Conservation (phyloP, 2,329 filamentous ascomycete genomes). For the Fusarium pseudoanthophilum region DNA sequence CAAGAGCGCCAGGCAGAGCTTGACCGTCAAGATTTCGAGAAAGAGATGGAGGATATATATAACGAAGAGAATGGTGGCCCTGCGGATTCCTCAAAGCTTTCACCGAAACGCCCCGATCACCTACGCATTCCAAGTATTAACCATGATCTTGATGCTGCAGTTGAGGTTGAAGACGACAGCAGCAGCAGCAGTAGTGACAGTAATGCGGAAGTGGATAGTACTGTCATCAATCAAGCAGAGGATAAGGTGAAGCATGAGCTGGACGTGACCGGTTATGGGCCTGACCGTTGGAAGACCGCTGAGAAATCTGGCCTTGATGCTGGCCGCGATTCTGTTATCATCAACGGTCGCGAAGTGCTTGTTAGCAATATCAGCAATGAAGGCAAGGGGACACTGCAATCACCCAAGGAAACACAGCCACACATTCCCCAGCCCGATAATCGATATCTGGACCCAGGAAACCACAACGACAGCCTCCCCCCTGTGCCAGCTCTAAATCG, state of each 20-base stretch:
- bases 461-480: slow-evolving; percentile 63
- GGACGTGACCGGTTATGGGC: slow-evolving; percentile 82
- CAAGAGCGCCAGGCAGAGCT: slow-evolving; percentile 77
- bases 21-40: slow-evolving; percentile 66
- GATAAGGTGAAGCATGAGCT: slow-evolving; percentile 71
- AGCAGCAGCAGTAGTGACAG: slow-evolving; percentile 4
- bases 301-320: slow-evolving; percentile 68
- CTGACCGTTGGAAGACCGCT: slow-evolving; percentile 78
- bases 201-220: slow-evolving; percentile 3
- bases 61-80: slow-evolving; percentile 55
- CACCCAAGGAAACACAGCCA: slow-evolving; percentile 50
- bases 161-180: slow-evolving; percentile 51
- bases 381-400: slow-evolving; percentile 68
- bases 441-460: slow-evolving; percentile 47
- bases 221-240: slow-evolving; percentile 56
- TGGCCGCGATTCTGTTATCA: slow-evolving; percentile 77
- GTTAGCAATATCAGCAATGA: slow-evolving; percentile 71
- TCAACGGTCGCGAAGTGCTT: slow-evolving; percentile 77
- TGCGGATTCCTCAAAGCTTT: slow-evolving; percentile 23
- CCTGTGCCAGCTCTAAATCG: slow-evolving; percentile 67
- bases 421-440: slow-evolving; percentile 44
- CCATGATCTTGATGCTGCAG: slow-evolving; percentile 63
- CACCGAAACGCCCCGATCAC: slow-evolving; percentile 50
- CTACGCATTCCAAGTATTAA: slow-evolving; percentile 70
- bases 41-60: slow-evolving; percentile 72